phyloP scores from a whole-genome alignment of 2,329 filamentous ascomycete genomes.

The Sporothrix euskadiensis region DNA sequence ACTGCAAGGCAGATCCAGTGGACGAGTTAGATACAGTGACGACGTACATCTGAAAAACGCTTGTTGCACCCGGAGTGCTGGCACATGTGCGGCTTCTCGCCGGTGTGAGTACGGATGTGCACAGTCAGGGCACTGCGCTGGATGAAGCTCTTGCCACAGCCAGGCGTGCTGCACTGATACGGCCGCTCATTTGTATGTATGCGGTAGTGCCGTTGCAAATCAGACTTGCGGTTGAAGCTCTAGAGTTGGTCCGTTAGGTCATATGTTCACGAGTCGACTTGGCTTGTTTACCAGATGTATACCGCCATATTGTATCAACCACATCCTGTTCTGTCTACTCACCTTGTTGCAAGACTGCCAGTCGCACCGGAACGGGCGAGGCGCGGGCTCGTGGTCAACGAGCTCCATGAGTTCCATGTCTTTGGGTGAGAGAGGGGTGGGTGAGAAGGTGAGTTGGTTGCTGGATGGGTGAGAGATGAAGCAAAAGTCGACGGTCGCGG shows the following conservation, averaged over 20 bases:
- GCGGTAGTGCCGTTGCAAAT: slow-evolving; percentile 68
- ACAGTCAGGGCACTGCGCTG: slow-evolving; percentile 70
- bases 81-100: slow-evolving; percentile 73
- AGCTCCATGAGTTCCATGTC: slow-evolving; percentile 66
- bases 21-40: background rate
- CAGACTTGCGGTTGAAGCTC: slow-evolving; percentile 73
- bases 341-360: slow-evolving; percentile 65
- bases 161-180: slow-evolving; percentile 60
- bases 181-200: slow-evolving; percentile 72
- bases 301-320: too few relatives aligned
- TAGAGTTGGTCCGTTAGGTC: slow-evolving; percentile 37
- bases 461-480: background rate
- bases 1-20: background rate
- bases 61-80: slow-evolving; percentile 66
- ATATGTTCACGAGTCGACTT: background rate
- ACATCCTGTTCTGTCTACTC: slow-evolving; percentile 31
- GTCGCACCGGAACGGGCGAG: slow-evolving; percentile 64
- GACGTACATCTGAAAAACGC: slow-evolving; percentile 67
- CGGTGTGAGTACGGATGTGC: slow-evolving; percentile 77
- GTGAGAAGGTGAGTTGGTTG: background rate
- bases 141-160: slow-evolving; percentile 70
- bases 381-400: slow-evolving; percentile 63
- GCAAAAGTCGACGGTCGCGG: slow-evolving; percentile 22
- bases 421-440: slow-evolving; percentile 29
- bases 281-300: too few relatives aligned